Base-by-base conservation (phyloP, 75 land plant genomes). In the Pseudotsuga menziesii region DNA sequence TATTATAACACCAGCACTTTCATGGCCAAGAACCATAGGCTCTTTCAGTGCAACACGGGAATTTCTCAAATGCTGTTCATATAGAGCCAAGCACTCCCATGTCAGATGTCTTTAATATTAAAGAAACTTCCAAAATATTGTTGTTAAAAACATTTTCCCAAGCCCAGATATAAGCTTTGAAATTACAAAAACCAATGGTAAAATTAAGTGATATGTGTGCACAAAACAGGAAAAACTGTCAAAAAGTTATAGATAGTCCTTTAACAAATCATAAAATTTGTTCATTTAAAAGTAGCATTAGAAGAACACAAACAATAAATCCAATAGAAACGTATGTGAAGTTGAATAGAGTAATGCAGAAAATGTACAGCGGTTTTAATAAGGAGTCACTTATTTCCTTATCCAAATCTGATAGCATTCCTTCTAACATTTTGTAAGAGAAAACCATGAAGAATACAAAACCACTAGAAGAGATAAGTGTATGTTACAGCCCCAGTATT, bases 21-120 rank as follows among this genome's bases (percentile, higher is more conserved):
- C 86, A 56, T 84, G 86, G 32, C 86, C 86, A 17, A 84, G 78
- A 61, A 84, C 86, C 86, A 84, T 84, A 23, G 86, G 86, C 80
- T 84, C 85, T 58, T 77, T 84, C 80, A 84, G 76, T 57, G 78
- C 80, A 72, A 64, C 77, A 32, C 58, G 80, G 15, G 86, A 80
- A 8, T 69, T 20, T 44, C 79, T 73, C 72, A 84, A 56, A 16
- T 83, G 78, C 84, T 80, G 81, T 39, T 17, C 27, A 66, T 14
- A 69, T 41, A 69, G 72, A 69, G 16, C 56, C 17, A 39, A 20
- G 52, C 11, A n/a, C 39, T 25, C 16, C 15, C 76, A 74, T 74
- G 54, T 48, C 61, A 74, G 0, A 57, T 74, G 57, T 58, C 67
- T 74, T 74, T n/a, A 15, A 69, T 41, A 36, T 69, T 7, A 39